Base-by-base conservation (phyloP, 2,329 filamentous ascomycete genomes). In the Aspergillus cejpii region DNA sequence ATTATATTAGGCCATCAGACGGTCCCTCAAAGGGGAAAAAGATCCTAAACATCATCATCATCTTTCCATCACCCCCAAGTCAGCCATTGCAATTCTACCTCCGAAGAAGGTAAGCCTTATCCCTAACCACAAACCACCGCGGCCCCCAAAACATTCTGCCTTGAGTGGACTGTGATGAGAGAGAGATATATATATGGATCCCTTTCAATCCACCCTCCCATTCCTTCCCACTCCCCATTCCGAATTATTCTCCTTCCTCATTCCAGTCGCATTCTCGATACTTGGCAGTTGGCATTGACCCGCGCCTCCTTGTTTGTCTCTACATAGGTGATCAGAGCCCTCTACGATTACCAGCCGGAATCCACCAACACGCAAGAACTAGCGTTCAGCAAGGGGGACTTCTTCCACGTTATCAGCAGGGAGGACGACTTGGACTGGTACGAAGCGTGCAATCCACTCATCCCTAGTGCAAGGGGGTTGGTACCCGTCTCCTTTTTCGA, bases 391-490 rank as follows among this genome's bases (percentile, higher is more conserved):
- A 86, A 88, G 64, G 92, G 92, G 62, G 92, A 98, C 67, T 98
- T 97, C 69, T 92, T 98, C 66, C 91, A 97, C 73, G 92, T 98
- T 53, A 91, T 97, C 67, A 88, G 87, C 60, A 85, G 91, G 67
- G 92, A 97, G 72, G 84, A 96, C 74, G 91, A 97, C 65, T 73
- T 75, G 31, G 88, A 96, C 65, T 98, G 92, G 91, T 98, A 96
- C 76, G 92, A 97, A 71, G 92, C 91, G 44, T 97, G 89, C 76
- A 98, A 98, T 65, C 92, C 92, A 49, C 80, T 86, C 40, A 76
- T 95, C 54, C 88, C 60, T 59, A 85, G 85, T 69, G 87, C 88
- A 40, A 83, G 89, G 55, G 92, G 92, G 50, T 78, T 98, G 49
- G 92, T 98, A 36, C 92, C 92, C 6, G 92, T 96, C 46, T 81